Conservation (phyloP, 2,329 filamentous ascomycete genomes). For the Bipolaris zeicola region DNA sequence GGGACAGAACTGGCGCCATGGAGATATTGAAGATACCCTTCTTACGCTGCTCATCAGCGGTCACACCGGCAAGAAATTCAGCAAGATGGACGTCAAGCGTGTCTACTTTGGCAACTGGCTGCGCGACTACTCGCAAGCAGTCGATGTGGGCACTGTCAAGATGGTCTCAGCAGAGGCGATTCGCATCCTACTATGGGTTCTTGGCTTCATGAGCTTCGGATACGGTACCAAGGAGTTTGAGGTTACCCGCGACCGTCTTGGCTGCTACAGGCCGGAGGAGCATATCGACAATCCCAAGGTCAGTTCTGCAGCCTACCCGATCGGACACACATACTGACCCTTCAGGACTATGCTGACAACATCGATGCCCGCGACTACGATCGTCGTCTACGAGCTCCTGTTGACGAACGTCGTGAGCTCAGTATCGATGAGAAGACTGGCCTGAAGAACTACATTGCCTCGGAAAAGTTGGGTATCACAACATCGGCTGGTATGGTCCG, state of each 20-base stretch:
- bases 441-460: constrained; percentile 93
- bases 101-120: constrained; percentile 98
- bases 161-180: constrained; percentile 89
- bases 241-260: constrained; percentile 77
- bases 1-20: constrained; percentile 72
- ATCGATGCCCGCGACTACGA: constrained; percentile 84
- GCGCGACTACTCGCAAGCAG: constrained; percentile 89
- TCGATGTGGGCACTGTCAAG: constrained; percentile 92
- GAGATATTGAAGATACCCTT: constrained; percentile 89
- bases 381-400: constrained; percentile 75
- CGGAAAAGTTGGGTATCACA: constrained; percentile 80
- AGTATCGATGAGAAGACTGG: constrained; percentile 69
- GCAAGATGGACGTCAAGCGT: constrained; percentile 83
- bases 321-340: constrained; percentile 8
- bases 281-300: constrained; percentile 77
- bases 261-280: constrained; percentile 73
- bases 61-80: constrained; percentile 77
- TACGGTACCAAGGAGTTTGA: constrained; percentile 85
- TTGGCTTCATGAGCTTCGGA: constrained; percentile 88
- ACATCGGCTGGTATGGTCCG: constrained; percentile 81
- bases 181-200: constrained; percentile 82
- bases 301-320: background rate
- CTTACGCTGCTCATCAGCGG: constrained; percentile 72
- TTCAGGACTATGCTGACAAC: constrained; percentile 80
- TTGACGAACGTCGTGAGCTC: constrained; percentile 80